phyloP scores from a whole-genome alignment of 164 flowering plant genomes.

The Annona squamosa region DNA sequence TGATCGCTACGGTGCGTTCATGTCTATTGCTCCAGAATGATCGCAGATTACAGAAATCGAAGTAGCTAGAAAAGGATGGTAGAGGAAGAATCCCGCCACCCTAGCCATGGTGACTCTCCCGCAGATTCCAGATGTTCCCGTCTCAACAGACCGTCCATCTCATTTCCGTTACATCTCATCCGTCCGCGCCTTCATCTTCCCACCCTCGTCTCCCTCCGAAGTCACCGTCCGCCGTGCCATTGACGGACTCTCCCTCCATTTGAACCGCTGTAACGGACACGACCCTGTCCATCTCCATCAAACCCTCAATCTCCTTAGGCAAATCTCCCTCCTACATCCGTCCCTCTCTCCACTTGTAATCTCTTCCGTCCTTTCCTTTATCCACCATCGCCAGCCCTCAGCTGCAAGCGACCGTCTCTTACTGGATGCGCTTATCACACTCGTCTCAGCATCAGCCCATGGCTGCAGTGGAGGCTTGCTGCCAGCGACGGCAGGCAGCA shows the following conservation, averaged over 20 bases:
- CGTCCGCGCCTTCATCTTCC: not conserved
- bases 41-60: not conserved
- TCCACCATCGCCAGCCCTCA: constrained; percentile 11
- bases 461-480: not conserved
- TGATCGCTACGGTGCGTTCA: too few relatives aligned
- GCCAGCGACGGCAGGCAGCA: constrained; percentile 23
- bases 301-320: constrained; percentile 40
- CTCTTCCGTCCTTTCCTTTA: constrained; percentile 16
- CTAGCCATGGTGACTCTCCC: not conserved
- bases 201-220: not conserved
- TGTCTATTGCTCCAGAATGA: too few relatives aligned
- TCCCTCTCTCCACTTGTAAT: constrained; percentile 21
- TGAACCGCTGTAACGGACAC: not conserved
- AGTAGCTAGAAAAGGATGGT: not conserved
- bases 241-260: not conserved
- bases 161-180: not conserved
- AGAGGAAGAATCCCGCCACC: not conserved
- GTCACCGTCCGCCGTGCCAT: not conserved
- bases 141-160: not conserved
- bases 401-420: constrained; percentile 20
- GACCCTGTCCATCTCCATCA: constrained; percentile 20
- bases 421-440: constrained; percentile 30
- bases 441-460: constrained; percentile 23
- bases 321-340: constrained; percentile 27
- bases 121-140: not conserved